A percentile compares a stretch with the other conserved stretches of the same genome.
Conservation (phyloP, 768 basidiomycete genomes). For the Mycena amicta region DNA sequence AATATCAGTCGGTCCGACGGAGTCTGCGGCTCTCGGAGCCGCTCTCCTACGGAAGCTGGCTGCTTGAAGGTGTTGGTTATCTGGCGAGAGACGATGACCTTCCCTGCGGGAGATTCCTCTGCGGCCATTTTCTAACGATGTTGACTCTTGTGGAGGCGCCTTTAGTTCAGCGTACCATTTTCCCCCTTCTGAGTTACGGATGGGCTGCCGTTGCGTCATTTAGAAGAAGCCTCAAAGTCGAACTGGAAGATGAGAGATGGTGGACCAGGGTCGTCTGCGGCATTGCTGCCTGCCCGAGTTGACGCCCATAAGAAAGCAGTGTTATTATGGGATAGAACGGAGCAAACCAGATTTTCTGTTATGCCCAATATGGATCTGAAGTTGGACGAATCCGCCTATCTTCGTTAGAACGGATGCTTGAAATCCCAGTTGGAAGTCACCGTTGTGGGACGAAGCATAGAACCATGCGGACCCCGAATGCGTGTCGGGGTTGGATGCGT, state of each 20-base stretch:
- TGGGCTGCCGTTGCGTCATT: neutral
- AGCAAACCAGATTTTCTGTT: neutral
- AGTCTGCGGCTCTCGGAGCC: too few relatives aligned
- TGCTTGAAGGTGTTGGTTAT: too few relatives aligned
- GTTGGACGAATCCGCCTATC: neutral
- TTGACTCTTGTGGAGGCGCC: too few relatives aligned
- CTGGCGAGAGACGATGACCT: too few relatives aligned
- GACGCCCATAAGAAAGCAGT: neutral
- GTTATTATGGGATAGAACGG: neutral
- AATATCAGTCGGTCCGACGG: too few relatives aligned
- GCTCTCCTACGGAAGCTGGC: too few relatives aligned
- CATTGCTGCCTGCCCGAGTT: too few relatives aligned
- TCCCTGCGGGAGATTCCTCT: too few relatives aligned
- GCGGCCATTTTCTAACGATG: too few relatives aligned
- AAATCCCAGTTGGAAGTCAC: neutral
- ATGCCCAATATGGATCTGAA: neutral
- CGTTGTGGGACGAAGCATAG: neutral
- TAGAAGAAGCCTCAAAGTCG: neutral
- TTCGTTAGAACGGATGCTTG: neutral
- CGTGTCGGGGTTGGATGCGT: neutral
- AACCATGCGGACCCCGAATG: neutral
- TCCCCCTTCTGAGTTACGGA: too few relatives aligned
- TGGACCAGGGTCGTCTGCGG: too few relatives aligned
- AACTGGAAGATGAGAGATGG: neutral
- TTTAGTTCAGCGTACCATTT: too few relatives aligned